A percentile compares a stretch with the other conserved stretches of the same genome.
These are phyloP conservation scores for Aphanoascus verrucosus DNA, from an alignment of 2,329 filamentous ascomycete genomes.

Conservation along the genomic window DNA sequence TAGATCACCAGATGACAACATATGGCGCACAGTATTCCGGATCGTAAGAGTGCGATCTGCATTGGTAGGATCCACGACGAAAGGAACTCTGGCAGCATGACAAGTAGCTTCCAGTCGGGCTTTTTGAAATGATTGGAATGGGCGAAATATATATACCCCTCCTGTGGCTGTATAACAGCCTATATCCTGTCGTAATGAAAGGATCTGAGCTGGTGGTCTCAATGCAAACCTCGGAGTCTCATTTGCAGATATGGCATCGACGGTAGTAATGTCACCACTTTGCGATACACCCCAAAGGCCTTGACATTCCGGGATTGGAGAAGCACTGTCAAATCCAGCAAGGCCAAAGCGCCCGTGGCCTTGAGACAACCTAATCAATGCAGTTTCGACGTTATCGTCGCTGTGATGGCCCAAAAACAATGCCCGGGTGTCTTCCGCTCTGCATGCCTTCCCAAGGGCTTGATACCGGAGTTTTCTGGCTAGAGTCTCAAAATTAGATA, in stretches of 20 bases:
- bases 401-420: slow-evolving; percentile 76
- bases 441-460: slow-evolving; percentile 53
- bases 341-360: slow-evolving; percentile 62
- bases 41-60: slow-evolving; percentile 61
- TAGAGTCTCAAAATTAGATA: slow-evolving; percentile 62
- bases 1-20: slow-evolving; percentile 49
- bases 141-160: slow-evolving; percentile 29
- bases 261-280: slow-evolving; percentile 40
- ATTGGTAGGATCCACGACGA: slow-evolving; percentile 83
- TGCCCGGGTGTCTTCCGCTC: slow-evolving; percentile 41
- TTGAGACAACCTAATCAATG: slow-evolving; percentile 63
- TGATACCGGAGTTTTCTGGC: slow-evolving; percentile 68
- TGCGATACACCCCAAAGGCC: slow-evolving; percentile 61
- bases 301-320: slow-evolving; percentile 73
- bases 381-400: slow-evolving; percentile 85
- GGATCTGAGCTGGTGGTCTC: not conserved
- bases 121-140: slow-evolving; percentile 49
- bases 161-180: slow-evolving; percentile 23
- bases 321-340: slow-evolving; percentile 53
- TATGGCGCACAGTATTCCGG: slow-evolving; percentile 67
- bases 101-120: slow-evolving; percentile 57
- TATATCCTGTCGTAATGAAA: not conserved
- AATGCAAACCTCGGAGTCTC: not conserved
- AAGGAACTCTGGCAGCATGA: slow-evolving; percentile 52
- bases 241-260: not conserved